Conservation (phyloP, 768 basidiomycete species). For the Dioszegia aurantiaca region DNA sequence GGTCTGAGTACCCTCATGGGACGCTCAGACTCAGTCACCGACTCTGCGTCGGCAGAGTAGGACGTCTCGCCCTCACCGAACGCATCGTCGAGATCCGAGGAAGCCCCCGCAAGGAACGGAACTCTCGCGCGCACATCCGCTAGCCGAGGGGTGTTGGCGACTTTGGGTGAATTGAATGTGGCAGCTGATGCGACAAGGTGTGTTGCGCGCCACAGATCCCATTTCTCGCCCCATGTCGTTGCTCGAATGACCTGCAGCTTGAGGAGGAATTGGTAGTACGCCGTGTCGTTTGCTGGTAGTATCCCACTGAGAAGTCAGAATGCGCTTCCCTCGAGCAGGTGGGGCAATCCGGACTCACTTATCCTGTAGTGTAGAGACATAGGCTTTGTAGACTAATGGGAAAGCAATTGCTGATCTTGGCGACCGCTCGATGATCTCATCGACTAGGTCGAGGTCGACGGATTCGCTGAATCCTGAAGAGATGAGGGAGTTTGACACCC, state of each 20-base stretch:
- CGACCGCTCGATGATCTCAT: constrained; percentile 37
- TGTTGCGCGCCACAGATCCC: constrained; percentile 39
- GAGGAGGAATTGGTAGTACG: constrained; percentile 45
- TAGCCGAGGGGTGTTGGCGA: neutral
- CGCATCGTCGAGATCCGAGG: constrained; percentile 43
- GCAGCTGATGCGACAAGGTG: constrained; percentile 1
- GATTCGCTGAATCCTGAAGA: constrained; percentile 17
- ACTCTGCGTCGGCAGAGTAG: constrained; percentile 22
- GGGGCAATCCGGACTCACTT: constrained; percentile 24
- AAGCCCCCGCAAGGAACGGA: constrained; percentile 43
- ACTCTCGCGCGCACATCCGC: constrained; percentile 23
- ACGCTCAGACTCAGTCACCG: constrained; percentile 7
- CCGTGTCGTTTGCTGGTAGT: constrained; percentile 34
- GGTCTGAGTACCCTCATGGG: constrained; percentile 1
- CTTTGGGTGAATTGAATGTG: neutral
- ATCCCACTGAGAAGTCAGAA: constrained; percentile 29
- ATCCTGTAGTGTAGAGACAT: constrained; percentile 36
- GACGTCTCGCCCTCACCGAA: constrained; percentile 20
- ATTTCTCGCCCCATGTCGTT: constrained; percentile 44
- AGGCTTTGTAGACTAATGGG: constrained; percentile 39
- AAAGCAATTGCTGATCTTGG: constrained; percentile 41
- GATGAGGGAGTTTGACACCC: constrained; percentile 14
- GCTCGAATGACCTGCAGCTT: constrained; percentile 44
- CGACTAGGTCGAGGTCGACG: constrained; percentile 40
- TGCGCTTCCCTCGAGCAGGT: no score